phyloP scores from a whole-genome alignment of 2,329 filamentous ascomycete genomes.

The Epichloe aotearoae region DNA sequence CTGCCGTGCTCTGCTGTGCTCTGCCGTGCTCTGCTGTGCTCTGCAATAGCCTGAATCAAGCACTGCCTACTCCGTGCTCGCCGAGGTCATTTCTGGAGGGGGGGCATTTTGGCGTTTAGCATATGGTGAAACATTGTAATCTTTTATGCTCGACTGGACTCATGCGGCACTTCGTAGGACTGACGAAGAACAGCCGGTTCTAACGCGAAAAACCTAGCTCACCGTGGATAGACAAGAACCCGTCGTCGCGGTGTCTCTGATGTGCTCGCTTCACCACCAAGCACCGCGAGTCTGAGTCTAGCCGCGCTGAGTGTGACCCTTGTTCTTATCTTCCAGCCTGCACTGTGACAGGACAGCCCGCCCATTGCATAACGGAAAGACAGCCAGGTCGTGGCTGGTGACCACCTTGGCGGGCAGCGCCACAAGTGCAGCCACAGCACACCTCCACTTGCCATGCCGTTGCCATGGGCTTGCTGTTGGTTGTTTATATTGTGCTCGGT shows the following conservation, averaged over 20 bases:
- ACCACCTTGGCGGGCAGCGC: not conserved
- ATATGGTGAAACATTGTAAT: not conserved
- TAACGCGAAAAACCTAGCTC: no score
- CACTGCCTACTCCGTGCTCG: not conserved
- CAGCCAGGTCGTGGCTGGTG: not conserved
- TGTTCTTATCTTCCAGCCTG: no score
- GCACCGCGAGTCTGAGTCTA: no score
- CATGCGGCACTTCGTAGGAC: no score
- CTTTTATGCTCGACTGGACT: not conserved
- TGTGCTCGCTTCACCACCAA: no score
- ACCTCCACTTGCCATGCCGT: not conserved
- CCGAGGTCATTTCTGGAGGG: not conserved
- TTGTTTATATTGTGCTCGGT: constrained; percentile 14
- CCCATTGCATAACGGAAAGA: not conserved
- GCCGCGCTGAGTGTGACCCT: no score
- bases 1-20: no score
- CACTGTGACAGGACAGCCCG: no score
- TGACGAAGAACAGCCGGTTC: no score
- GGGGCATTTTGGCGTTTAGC: not conserved
- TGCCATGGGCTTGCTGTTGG: constrained; percentile 15
- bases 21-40: no score
- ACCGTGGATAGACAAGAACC: no score
- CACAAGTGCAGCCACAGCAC: constrained; percentile 10
- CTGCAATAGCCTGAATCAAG: not conserved
- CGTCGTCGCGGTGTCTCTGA: no score